Evolutionary conservation across 768 basidiomycete species (phyloP), one percentile per base, ranked within the genome.

Genomic region (Kwoniella dendrophila): DNA sequence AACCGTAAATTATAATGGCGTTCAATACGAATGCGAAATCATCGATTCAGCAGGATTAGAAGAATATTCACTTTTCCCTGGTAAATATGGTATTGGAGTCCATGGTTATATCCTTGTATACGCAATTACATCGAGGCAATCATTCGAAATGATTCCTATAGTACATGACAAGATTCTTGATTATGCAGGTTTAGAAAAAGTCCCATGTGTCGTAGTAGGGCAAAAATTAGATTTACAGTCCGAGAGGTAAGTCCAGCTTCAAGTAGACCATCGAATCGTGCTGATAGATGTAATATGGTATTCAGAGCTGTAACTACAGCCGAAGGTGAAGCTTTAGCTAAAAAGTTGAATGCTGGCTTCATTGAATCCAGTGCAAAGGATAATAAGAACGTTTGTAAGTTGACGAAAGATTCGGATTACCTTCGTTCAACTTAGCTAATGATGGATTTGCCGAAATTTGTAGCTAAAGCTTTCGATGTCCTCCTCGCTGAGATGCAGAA

Each of bases 31-130:
- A 63, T 94, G 93, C 81, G 92, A 95, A 81, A 94, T 98, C 81
- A 91, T 97, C 71, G 95, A 98, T 79, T 95, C 92, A 66, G 95
- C 95, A 52, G 95, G 95, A 29, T 95, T 97, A 86, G 93, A 98
- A 75, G 95, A 99, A 79, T 97, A 90, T 81, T 90, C 92, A 20
- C 90, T 94, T 59, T 86, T 99, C 67, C 92, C 91, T 69, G 85
- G 90, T 27, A 91, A 93, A 78, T 90, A 97, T 75, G 93, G 92
- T 40, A 91, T 97, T 71, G 95, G 95, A 54, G 92, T 95, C 72
- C 94, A 99, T 75, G 95, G 95, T 75, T 99, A 90, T 79, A 86
- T 99, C 73, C 86, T 99, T 71, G 94, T 97, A 45, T 99, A 97
- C 82, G 90, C 90, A 2, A 92, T 98, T 79, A 85, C 90, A 3